These are phyloP conservation scores for Nicotiana otophora DNA, from an alignment of 257 asterid genomes.

Conservation along the genomic window DNA sequence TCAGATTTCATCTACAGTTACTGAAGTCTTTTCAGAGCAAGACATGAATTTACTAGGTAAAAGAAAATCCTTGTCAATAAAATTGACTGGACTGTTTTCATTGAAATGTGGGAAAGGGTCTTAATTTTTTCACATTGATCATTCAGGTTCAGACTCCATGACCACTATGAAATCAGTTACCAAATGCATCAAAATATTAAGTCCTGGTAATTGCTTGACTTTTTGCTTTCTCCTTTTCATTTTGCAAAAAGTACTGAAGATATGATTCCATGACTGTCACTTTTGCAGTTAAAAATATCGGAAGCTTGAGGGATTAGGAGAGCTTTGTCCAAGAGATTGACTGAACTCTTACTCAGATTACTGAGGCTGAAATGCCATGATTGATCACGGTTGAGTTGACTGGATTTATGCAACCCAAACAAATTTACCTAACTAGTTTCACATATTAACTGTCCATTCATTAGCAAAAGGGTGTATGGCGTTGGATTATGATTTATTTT, in stretches of 20 bases:
- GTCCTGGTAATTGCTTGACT: conserved; percentile 63
- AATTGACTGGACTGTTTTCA: conserved; percentile 6
- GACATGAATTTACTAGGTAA: conserved; percentile 51
- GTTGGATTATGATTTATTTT: not conserved
- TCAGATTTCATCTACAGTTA: conserved; percentile 41
- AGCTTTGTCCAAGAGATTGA: not conserved
- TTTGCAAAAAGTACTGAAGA: not conserved
- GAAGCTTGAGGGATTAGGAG: conserved; percentile 11
- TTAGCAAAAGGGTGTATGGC: not conserved
- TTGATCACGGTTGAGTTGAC: not conserved
- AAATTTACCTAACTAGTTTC: not conserved
- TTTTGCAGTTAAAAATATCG: conserved; percentile 2
- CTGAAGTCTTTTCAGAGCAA: conserved; percentile 43
- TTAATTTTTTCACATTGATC: conserved; percentile 10
- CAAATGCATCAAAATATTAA: conserved; percentile 54
- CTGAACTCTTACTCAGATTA: not conserved
- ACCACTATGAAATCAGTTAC: conserved; percentile 65
- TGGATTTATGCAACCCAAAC: not conserved
- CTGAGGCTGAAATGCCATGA: not conserved
- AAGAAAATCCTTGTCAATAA: not conserved
- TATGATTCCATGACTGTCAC: not conserved
- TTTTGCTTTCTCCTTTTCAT: not conserved
- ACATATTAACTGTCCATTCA: not conserved
- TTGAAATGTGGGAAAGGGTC: not conserved
- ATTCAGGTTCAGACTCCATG: conserved; percentile 56